Conservation (phyloP, 495 filamentous ascomycete species). For the Neurospora tetrasperma region DNA sequence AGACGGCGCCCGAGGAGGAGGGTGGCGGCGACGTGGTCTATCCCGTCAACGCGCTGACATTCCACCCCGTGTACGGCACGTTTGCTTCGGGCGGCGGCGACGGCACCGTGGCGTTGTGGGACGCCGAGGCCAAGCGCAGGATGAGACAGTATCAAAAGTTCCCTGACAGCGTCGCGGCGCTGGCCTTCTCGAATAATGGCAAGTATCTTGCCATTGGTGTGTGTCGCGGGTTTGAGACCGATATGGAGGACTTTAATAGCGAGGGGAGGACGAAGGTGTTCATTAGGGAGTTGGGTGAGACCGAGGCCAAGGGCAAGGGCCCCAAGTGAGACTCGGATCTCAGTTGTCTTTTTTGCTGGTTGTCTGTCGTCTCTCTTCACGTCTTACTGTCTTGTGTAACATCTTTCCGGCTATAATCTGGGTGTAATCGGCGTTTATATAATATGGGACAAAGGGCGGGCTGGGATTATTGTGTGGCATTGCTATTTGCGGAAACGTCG, state of each 20-base stretch:
- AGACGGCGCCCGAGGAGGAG: constrained; percentile 37
- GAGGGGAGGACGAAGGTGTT: constrained; percentile 67
- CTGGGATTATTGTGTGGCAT: not conserved
- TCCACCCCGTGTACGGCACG: constrained; percentile 83
- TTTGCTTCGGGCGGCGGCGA: constrained; percentile 93
- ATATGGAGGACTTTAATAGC: constrained; percentile 61
- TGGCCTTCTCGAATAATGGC: constrained; percentile 71
- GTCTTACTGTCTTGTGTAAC: not conserved
- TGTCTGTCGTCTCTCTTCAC: not conserved
- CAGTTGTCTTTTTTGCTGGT: not conserved
- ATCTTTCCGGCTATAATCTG: not conserved
- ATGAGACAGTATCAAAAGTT: constrained; percentile 85
- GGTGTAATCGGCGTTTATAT: not conserved
- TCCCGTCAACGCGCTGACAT: constrained; percentile 86
- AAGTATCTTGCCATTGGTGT: constrained; percentile 74
- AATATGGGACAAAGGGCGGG: not conserved
- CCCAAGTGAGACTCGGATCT: constrained; percentile 29
- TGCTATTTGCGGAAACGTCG: not conserved
- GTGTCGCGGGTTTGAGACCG: constrained; percentile 88
- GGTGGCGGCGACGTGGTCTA: constrained; percentile 80
- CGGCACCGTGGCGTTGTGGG: constrained; percentile 91
- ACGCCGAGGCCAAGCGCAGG: constrained; percentile 82
- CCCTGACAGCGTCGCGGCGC: constrained; percentile 60
- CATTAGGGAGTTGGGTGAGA: constrained; percentile 72
- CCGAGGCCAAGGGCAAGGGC: constrained; percentile 84